phyloP scores from a whole-genome alignment of 345 rosid genomes.

The Lumnitzera racemosa region DNA sequence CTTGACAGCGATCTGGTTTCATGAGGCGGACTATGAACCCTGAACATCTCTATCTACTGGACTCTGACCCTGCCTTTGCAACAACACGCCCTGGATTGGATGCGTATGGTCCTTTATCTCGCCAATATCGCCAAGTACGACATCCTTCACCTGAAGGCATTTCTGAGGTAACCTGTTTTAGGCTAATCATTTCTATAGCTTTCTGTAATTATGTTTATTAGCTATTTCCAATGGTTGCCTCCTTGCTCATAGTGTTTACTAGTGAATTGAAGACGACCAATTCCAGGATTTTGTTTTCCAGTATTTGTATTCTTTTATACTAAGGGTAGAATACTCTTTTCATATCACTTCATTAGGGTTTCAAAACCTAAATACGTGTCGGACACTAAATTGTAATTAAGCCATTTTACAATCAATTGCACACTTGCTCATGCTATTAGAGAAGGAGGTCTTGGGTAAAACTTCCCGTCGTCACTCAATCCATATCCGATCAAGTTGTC shows the following conservation, averaged over 20 bases:
- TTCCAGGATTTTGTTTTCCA: too few species aligned
- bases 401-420: too few species aligned
- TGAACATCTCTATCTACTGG: slow-evolving; percentile 35
- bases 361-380: too few species aligned
- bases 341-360: too few species aligned
- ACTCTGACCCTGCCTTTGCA: slow-evolving; percentile 31
- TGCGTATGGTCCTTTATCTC: slow-evolving; percentile 25
- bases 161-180: slow-evolving; percentile 48
- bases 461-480: too few species aligned
- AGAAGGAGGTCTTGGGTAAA: too few species aligned
- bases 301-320: too few species aligned
- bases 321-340: too few species aligned
- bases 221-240: background rate
- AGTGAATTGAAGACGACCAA: background rate
- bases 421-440: too few species aligned
- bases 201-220: background rate
- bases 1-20: slow-evolving; percentile 46
- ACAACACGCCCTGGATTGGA: slow-evolving; percentile 35
- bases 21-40: slow-evolving; percentile 36
- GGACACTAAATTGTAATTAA: too few species aligned
- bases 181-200: background rate
- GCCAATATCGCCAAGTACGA: slow-evolving; percentile 61
- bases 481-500: too few species aligned
- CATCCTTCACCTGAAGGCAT: slow-evolving; percentile 79
- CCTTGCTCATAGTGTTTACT: background rate